Conservation (phyloP, 1,284 basidiomycete species). For the Kwoniella shivajii region DNA sequence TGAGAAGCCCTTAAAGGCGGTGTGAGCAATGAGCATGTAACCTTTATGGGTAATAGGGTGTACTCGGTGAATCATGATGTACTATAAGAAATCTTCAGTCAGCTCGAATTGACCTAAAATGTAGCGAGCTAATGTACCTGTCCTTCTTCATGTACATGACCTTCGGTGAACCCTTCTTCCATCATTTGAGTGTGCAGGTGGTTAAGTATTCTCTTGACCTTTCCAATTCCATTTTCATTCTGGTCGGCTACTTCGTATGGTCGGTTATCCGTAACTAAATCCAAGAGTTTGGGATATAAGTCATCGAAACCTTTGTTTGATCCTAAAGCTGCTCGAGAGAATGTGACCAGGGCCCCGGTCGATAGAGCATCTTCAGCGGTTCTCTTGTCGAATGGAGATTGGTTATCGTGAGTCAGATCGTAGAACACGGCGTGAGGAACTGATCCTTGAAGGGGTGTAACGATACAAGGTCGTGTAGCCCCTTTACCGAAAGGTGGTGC, state of each 20-base stretch:
- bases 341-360: conserved; percentile 83
- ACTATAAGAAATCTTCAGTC: conserved; percentile 59
- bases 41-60: conserved; percentile 88
- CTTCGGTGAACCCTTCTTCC: conserved; percentile 76
- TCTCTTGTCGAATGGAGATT: conserved; percentile 82
- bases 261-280: conserved; percentile 81
- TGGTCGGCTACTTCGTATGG: conserved; percentile 67
- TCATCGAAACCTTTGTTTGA: conserved; percentile 96
- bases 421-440: conserved; percentile 87
- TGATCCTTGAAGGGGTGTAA: conserved; percentile 80
- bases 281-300: conserved; percentile 85
- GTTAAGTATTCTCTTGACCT: conserved; percentile 80
- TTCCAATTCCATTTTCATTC: conserved; percentile 62
- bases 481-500: conserved; percentile 72
- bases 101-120: neutral
- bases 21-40: conserved; percentile 85
- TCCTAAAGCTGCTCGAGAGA: conserved; percentile 80
- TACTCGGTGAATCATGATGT: conserved; percentile 86
- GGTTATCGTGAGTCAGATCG: conserved; percentile 95
- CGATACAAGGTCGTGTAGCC: conserved; percentile 68
- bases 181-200: conserved; percentile 87
- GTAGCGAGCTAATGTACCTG: conserved; percentile 75
- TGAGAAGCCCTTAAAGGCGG: conserved; percentile 80
- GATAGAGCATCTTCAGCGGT: conserved; percentile 91
- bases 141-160: conserved; percentile 92